Base-by-base conservation (phyloP, 805 yeast genomes). In the Candida sakaeoensis region DNA sequence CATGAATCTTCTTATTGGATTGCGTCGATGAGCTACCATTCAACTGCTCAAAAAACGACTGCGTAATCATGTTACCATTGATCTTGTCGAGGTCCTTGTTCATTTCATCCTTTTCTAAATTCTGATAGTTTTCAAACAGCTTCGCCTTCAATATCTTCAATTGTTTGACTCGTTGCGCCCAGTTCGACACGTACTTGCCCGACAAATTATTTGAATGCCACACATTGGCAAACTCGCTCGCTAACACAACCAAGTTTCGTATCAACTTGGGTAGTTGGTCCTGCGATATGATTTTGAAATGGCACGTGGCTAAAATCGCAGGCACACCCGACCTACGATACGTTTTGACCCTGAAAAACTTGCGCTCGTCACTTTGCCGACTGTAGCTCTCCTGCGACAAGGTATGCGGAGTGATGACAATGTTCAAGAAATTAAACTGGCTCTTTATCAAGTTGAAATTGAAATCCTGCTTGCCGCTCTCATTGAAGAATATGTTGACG, bases 401-500 rank as follows among this genome's bases (percentile, higher is more conserved):
- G 3, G 74, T 51, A 39, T 75, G 79, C 0, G 95, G 95, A 5
- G 81, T 70, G 19, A 88, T 77, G 26, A 86, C 95, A 45, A 88
- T 77, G 48, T 82, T 85, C 55, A 89, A 69, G 57, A 87, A 87
- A 49, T 83, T 87, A 70, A 88, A 88, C 60, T 88, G 95, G 9
- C 88, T 77, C 56, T 75, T 74, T 45, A 87, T 77, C 31, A 78
- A 59, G 50, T 83, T 83, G 64, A 85, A 83, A 44, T 82, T 77
- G 60, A 85, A 85, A 3, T 79, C 75, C 4, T 60, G 58, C 4
- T 19, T 12, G 5, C 69, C 72, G 2, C 88, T 78, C 50, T 88
- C 95, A 52, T 88, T 86, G 65, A 80, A 89, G 55, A 74, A 88
- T 17, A 88, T 77, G 53, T 82, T 85, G 41, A 88, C 93, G 57